phyloP scores from a whole-genome alignment of 169 alveolate species.

The Eimeria maxima region DNA sequence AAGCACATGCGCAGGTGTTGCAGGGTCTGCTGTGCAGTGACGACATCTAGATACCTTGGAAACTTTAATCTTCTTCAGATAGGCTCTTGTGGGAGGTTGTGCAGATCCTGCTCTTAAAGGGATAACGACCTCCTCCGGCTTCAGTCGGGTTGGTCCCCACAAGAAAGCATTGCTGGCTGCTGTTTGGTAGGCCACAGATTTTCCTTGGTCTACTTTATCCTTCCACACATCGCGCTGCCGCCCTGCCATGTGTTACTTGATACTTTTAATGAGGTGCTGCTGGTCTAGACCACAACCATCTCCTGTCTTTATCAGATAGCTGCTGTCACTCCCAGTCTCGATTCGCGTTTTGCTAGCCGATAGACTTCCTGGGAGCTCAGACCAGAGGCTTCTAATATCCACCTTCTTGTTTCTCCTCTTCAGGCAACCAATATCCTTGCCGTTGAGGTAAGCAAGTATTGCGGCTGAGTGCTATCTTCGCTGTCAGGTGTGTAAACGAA shows the following conservation, averaged over 20 bases:
- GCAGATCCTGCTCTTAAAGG: too few species aligned
- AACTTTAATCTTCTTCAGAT: too few species aligned
- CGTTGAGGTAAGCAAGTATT: not conserved
- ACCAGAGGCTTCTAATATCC: conserved; percentile 19
- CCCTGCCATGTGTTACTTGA: conserved; percentile 40
- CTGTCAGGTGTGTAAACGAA: conserved; percentile 35
- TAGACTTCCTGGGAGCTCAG: not conserved
- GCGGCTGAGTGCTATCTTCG: not conserved
- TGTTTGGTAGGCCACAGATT: too few species aligned
- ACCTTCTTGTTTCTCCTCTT: conserved; percentile 25
- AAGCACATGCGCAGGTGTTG: too few species aligned
- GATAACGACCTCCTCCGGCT: too few species aligned
- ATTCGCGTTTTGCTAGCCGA: conserved; percentile 8
- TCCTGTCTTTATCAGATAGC: not conserved
- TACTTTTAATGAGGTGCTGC: not conserved
- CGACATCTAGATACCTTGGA: too few species aligned
- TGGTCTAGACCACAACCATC: not conserved
- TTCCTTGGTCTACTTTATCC: not conserved
- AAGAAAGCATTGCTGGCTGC: too few species aligned
- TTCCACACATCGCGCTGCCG: conserved; percentile 22
- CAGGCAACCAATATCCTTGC: not conserved
- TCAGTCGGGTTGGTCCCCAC: too few species aligned
- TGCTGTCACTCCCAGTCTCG: conserved; percentile 43
- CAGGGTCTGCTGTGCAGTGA: too few species aligned
- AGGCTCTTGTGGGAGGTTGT: too few species aligned